Evolutionary conservation across 2,329 filamentous ascomycete genomes (phyloP).

Genomic region (Fusarium pseudocircinatum): DNA sequence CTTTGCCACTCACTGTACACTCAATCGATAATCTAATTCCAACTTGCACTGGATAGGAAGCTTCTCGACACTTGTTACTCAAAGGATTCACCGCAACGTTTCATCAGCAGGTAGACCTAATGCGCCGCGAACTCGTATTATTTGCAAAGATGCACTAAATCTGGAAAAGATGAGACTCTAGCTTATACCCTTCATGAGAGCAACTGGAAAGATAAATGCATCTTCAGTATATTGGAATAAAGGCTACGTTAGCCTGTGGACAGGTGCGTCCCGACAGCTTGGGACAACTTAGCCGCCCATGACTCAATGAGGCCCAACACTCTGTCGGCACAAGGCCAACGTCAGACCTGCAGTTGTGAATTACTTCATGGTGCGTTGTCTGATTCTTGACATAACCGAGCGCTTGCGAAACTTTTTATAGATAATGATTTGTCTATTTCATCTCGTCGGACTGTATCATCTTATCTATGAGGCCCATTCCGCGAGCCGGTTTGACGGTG

Average conservation of each 20-base stretch:
- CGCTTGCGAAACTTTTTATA: slow-evolving; percentile 8
- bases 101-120: slow-evolving; percentile 10
- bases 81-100: slow-evolving; percentile 26
- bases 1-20: neutral
- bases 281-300: slow-evolving; percentile 11
- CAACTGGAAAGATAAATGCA: neutral
- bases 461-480: slow-evolving; percentile 6
- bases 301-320: neutral
- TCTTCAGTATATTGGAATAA: neutral
- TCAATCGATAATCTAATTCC: neutral
- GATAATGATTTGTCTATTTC: slow-evolving; percentile 26
- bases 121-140: neutral
- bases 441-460: slow-evolving; percentile 17
- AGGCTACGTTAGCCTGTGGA: neutral
- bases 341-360: neutral
- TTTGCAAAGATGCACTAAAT: neutral
- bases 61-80: neutral
- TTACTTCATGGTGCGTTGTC: neutral
- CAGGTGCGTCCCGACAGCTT: neutral
- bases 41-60: neutral
- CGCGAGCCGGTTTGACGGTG: slow-evolving; percentile 8
- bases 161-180: neutral
- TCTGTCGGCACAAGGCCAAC: neutral
- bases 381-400: neutral
- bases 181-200: neutral